Base-by-base conservation (phyloP, 306 rosid genomes). In the Cotoneaster glaucophyllus region DNA sequence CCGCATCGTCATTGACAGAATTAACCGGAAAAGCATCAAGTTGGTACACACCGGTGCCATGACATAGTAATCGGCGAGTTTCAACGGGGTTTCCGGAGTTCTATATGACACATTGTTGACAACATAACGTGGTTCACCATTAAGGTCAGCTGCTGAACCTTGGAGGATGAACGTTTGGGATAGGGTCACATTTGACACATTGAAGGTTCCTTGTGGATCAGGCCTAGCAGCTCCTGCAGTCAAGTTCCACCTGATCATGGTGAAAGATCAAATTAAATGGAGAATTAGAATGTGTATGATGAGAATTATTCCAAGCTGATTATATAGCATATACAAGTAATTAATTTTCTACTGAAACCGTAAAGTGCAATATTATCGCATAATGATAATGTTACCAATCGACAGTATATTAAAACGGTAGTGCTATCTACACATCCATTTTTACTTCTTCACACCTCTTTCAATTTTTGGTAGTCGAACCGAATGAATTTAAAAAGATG, bases 181-280 rank as follows among this genome's bases (percentile, higher is more conserved):
- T 71, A 92, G 75, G 24, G 90, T 90, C 78, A 92, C 90, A 70
- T 90, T 86, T 80, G 86, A 57, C 1, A 85, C 96, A 62, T 87
- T 90, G 86, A 92, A 94, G 9, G 90, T 78, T 78, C 97, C 96
- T 74, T 94, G 97, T 37, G 96, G 97, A 41, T 90, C 90, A 70
- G 90, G 96, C 87, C 96, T 88, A 61, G 96, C 98, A 72, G 95
- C 97, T 75, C 95, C 96, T 6, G 95, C 21, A 5, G 91, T 94
- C 73, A 90, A 37, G 83, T 94, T 94, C 97, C 95, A 94, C 86
- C 96, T 93, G 62, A 54, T 74, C 57, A 66, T 48, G 24, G 44
- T 12, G 31, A 67, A 52, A 13, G 21, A 67, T 3, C 34, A 64
- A 48, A 21, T 66, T 70, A 43, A 71, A 12, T 6, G 21, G 12